phyloP scores from a whole-genome alignment of 371 early-diverging fungal genomes.

The Mortierella sp. region DNA sequence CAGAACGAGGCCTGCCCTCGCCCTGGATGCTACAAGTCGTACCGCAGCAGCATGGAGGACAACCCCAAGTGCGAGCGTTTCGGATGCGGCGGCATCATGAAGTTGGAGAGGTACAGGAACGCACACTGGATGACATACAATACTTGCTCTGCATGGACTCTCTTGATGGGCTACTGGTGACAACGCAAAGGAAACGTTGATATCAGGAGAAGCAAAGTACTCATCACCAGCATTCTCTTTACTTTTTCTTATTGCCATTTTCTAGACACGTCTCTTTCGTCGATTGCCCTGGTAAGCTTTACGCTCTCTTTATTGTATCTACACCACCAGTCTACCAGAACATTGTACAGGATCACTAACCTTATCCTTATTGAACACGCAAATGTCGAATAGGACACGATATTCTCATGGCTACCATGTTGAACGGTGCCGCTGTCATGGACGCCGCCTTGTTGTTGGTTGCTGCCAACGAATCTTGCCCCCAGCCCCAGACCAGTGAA shows the following conservation, averaged over 20 bases:
- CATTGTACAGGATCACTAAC: background rate
- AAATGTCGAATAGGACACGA: conserved; percentile 84
- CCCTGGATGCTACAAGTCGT: conserved; percentile 97
- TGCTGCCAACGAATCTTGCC: conserved; percentile 99
- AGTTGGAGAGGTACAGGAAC: conserved; percentile 77
- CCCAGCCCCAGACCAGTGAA: conserved; percentile 99
- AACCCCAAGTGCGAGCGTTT: conserved; percentile 93
- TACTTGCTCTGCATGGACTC: background rate
- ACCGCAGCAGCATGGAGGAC: conserved; percentile 88
- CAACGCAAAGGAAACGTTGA: background rate
- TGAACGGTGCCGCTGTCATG: conserved; percentile 99
- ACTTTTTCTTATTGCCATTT: background rate
- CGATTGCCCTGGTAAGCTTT: conserved; percentile 97
- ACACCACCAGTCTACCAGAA: background rate
- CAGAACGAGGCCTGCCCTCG: conserved; percentile 93
- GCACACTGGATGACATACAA: conserved; percentile 14
- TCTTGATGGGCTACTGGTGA: background rate
- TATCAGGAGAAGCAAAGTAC: background rate
- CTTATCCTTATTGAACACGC: too few species aligned
- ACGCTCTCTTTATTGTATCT: background rate
- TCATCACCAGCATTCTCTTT: background rate
- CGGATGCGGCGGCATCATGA: conserved; percentile 93
- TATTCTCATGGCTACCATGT: conserved; percentile 99
- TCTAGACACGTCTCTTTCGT: conserved; percentile 99
- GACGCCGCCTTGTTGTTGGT: conserved; percentile 99